A percentile compares a stretch with the other conserved stretches of the same genome.
phyloP scores from a whole-genome alignment of 805 yeast species.

The Nakazawaea wyomingensis region DNA sequence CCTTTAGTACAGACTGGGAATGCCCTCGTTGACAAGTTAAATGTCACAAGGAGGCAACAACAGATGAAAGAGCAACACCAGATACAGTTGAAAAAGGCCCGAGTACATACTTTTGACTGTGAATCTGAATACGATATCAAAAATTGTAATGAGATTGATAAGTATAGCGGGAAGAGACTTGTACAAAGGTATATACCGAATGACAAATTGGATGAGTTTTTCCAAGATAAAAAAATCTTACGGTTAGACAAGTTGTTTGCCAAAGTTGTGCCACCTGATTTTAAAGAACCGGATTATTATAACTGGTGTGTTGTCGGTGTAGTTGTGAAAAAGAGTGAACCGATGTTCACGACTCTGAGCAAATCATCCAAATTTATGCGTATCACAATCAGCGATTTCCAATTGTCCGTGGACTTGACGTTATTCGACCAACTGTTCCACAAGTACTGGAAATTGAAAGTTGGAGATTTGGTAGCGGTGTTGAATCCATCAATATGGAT shows the following conservation, averaged over 20 bases:
- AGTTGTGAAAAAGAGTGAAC: conserved; percentile 50
- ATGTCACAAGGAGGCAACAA: conserved; percentile 2
- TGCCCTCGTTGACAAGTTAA: background rate
- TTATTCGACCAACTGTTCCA: conserved; percentile 65
- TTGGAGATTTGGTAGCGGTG: conserved; percentile 71
- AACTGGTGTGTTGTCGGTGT: conserved; percentile 84
- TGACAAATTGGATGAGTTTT: conserved; percentile 27
- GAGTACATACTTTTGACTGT: conserved; percentile 9
- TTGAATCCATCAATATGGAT: conserved; percentile 64
- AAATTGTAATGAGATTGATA: conserved; percentile 35
- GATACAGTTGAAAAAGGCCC: conserved; percentile 2
- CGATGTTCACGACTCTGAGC: conserved; percentile 37
- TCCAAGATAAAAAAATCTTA: conserved; percentile 49
- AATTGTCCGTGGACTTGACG: conserved; percentile 51
- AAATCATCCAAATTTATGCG: conserved; percentile 47
- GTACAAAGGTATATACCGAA: conserved; percentile 41
- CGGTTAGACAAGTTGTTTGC: conserved; percentile 57
- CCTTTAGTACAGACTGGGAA: conserved; percentile 1
- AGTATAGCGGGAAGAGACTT: conserved; percentile 37
- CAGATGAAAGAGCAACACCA: background rate
- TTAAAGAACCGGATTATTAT: conserved; percentile 58
- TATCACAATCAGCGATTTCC: conserved; percentile 64
- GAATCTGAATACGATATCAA: background rate
- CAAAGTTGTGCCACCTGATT: conserved; percentile 64
- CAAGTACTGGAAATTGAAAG: conserved; percentile 64